phyloP scores from a whole-genome alignment of 495 filamentous ascomycete genomes.

The Bacidia gigantensis region DNA sequence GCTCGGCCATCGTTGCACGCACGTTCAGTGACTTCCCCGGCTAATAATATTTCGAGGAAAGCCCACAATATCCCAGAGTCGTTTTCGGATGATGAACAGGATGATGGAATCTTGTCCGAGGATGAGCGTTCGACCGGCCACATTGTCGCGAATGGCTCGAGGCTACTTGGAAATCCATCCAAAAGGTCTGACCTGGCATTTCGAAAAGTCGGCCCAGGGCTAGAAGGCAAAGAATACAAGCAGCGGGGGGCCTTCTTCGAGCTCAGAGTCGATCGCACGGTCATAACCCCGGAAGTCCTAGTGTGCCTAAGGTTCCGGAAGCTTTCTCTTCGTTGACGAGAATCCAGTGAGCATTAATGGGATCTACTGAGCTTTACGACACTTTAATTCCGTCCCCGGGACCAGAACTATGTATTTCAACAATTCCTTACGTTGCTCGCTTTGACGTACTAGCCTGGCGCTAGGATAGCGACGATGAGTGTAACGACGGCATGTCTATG shows the following conservation, averaged over 20 bases:
- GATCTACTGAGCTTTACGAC: no score
- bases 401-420: no score
- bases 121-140: constrained; percentile 29
- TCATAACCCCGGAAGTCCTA: constrained; percentile 32
- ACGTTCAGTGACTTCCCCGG: constrained; percentile 61
- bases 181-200: constrained; percentile 14
- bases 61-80: constrained; percentile 23
- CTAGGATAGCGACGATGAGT: neutral
- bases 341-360: no score
- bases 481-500: neutral
- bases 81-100: constrained; percentile 40
- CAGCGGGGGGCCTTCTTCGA: constrained; percentile 44
- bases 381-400: no score
- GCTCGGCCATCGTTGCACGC: constrained; percentile 39
- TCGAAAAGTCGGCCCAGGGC: constrained; percentile 46
- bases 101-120: constrained; percentile 36
- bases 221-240: constrained; percentile 50
- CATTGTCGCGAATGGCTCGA: constrained; percentile 34
- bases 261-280: constrained; percentile 32
- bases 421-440: no score
- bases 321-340: constrained; percentile 27
- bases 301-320: constrained; percentile 51
- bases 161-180: constrained; percentile 20
- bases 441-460: no score
- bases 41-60: constrained; percentile 36